phyloP scores from a whole-genome alignment of 2,329 filamentous ascomycete species.

The Ceratocystis albifundus region DNA sequence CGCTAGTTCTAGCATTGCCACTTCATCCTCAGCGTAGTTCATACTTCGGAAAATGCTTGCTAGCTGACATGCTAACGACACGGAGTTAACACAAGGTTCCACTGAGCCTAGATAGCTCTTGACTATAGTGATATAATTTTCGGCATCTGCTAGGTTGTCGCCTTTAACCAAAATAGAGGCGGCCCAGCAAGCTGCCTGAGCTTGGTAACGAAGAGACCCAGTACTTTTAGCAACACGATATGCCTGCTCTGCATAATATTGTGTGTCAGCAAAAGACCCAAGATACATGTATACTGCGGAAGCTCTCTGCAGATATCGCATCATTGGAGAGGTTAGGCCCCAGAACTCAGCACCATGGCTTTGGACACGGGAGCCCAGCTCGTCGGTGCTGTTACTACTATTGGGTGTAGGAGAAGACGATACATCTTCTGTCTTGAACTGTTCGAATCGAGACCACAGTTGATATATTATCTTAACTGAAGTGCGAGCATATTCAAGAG shows the following conservation, averaged over 20 bases:
- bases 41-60: conserved; percentile 45
- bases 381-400: conserved; percentile 16
- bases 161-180: conserved; percentile 46
- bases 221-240: conserved; percentile 62
- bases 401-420: conserved; percentile 25
- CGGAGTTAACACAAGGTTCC: conserved; percentile 22
- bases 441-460: conserved; percentile 45
- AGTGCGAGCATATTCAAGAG: conserved; percentile 46
- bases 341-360: conserved; percentile 56
- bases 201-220: conserved; percentile 47
- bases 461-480: conserved; percentile 45
- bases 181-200: conserved; percentile 44
- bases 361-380: conserved; percentile 22
- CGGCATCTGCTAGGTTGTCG: conserved; percentile 29
- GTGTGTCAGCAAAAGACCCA: conserved; percentile 76
- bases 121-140: conserved; percentile 20
- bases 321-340: conserved; percentile 62
- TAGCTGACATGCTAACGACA: conserved; percentile 41
- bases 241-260: conserved; percentile 79
- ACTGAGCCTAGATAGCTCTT: conserved; percentile 12
- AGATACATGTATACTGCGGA: conserved; percentile 70
- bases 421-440: conserved; percentile 27
- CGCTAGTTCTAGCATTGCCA: conserved; percentile 37
- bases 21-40: conserved; percentile 36
- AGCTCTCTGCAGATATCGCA: conserved; percentile 59